Base-by-base conservation (phyloP, 1,139 yeast genomes). In the Pichia sorboxylosa region DNA sequence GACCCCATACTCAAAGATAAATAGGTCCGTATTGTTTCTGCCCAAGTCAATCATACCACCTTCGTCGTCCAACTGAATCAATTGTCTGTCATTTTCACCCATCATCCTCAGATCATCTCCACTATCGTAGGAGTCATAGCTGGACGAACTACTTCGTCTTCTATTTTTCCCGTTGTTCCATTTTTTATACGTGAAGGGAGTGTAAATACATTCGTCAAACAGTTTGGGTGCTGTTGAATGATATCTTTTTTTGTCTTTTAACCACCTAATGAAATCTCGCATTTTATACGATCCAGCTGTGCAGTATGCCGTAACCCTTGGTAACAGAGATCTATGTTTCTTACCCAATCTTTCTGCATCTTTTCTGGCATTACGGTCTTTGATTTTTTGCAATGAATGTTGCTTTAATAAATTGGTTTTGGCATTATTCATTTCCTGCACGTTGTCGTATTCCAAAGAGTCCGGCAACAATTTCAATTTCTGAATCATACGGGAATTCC, bases 271-370 rank as follows among this genome's bases (percentile, higher is more conserved):
- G 28, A 90, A 59, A 34, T 87, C 96, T 46, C 79, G 73, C 92
- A 90, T 82, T 43, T 73, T 74, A 52, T 85, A 90, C 17, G 93
- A 76, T 24, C 95, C 90, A 27, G 96, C 85, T 0, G 97, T 87
- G 58, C 97, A 87, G 52, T 85, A 90, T 0, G 95, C 94, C 0
- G 96, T 87, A 3, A 87, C 96, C 45, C 98, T 63, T 1, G 98
- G 93, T 33, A 81, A 61, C 33, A 79, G 56, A 30, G 77, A 80
- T 39, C 98, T 65, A 52, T 90, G 96, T 44, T 82, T 81, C 50
- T 85, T 87, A 6, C 96, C 94, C 38, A 90, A 62, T 27, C 87
- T 71, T 51, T 85, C 96, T 1, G 98, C 98, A 63, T 90, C 97
- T 44, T 78, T 79, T 43, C 97, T 63, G 1, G 98, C 97, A 1